phyloP scores from a whole-genome alignment of 2,329 filamentous ascomycete genomes.

The Cladosporium velox region DNA sequence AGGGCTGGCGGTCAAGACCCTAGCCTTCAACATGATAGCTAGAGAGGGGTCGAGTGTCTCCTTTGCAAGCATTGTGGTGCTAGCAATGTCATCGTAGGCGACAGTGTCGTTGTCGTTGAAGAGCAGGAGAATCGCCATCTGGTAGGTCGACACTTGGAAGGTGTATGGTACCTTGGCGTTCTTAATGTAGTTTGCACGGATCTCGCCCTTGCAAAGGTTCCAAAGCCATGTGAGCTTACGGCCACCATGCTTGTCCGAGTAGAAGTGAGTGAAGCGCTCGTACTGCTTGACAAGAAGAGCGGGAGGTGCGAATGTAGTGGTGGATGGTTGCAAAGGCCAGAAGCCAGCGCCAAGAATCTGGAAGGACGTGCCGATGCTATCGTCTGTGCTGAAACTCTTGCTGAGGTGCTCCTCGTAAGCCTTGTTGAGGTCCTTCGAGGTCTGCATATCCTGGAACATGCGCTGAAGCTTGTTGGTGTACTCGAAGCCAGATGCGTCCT shows the following conservation, averaged over 20 bases:
- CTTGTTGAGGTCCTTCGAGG: slow-evolving; percentile 93
- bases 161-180: slow-evolving; percentile 86
- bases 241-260: slow-evolving; percentile 94
- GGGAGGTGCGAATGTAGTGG: slow-evolving; percentile 85
- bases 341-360: slow-evolving; percentile 94
- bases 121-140: slow-evolving; percentile 92
- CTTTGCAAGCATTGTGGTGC: slow-evolving; percentile 73
- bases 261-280: slow-evolving; percentile 86
- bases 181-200: slow-evolving; percentile 92
- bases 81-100: slow-evolving; percentile 83
- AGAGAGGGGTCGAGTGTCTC: slow-evolving; percentile 88
- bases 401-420: slow-evolving; percentile 79
- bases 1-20: slow-evolving; percentile 73
- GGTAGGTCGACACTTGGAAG: slow-evolving; percentile 95
- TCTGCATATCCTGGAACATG: slow-evolving; percentile 99
- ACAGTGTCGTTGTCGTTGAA: slow-evolving; percentile 91
- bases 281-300: slow-evolving; percentile 82
- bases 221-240: slow-evolving; percentile 97
- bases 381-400: slow-evolving; percentile 60
- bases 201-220: slow-evolving; percentile 96
- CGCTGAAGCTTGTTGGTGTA: slow-evolving; percentile 99
- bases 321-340: slow-evolving; percentile 88
- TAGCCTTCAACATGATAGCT: slow-evolving; percentile 86
- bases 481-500: slow-evolving; percentile 97
- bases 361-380: slow-evolving; percentile 80